These are phyloP conservation scores for Euptelea pleiosperma DNA, from an alignment of 164 flowering plant genomes.

Conservation along the genomic window DNA sequence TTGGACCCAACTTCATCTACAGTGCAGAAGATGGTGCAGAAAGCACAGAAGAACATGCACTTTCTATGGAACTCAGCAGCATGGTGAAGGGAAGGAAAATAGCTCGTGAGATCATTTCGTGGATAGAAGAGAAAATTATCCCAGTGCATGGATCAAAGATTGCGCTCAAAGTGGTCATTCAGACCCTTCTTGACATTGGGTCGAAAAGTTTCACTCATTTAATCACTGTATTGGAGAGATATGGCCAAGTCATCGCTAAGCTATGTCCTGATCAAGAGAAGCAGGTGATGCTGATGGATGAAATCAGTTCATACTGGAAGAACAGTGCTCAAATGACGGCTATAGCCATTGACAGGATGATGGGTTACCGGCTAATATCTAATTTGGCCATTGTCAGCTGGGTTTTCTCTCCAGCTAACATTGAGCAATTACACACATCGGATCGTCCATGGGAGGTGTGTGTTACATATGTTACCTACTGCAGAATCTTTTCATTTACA, in stretches of 20 bases:
- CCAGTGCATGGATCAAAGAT: conserved; percentile 67
- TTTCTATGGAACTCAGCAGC: conserved; percentile 61
- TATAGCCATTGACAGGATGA: conserved; percentile 90
- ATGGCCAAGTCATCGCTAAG: conserved; percentile 84
- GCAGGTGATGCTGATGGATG: conserved; percentile 73
- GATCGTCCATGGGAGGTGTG: conserved; percentile 96
- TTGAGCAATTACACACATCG: conserved; percentile 75
- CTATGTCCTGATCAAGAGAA: conserved; percentile 77
- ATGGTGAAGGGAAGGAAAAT: conserved; percentile 79
- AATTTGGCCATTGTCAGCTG: conserved; percentile 88
- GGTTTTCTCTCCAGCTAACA: conserved; percentile 77
- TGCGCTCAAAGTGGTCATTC: conserved; percentile 63
- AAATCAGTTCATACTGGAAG: conserved; percentile 83
- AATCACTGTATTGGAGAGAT: conserved; percentile 94
- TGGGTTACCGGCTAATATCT: conserved; percentile 95
- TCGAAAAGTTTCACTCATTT: conserved; percentile 98
- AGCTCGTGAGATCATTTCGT: conserved; percentile 67
- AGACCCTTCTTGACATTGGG: conserved; percentile 94
- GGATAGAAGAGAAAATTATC: conserved; percentile 83
- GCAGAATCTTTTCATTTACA: background rate
- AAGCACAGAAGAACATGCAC: conserved; percentile 38
- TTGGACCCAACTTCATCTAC: conserved; percentile 60
- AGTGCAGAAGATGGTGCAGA: conserved; percentile 52
- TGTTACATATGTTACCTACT: background rate
- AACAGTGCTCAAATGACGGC: conserved; percentile 89